Evolutionary conservation across 148 eudicot species (phyloP).

Genomic region (Vaccinium vitisidaea): DNA sequence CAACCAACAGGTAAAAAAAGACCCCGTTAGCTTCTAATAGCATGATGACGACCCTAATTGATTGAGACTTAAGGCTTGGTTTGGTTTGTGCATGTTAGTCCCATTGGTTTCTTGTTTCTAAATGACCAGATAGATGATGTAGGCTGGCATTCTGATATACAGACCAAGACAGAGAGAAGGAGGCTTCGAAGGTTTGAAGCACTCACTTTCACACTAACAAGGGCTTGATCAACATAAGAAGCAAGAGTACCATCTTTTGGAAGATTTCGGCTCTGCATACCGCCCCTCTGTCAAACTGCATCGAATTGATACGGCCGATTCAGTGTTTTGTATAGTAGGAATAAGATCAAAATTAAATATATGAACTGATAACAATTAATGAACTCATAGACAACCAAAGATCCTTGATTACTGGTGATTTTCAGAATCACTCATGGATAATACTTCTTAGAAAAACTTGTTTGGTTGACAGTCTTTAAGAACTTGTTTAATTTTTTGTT

Average conservation of each 20-base stretch:
- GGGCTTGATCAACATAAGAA: slow-evolving; percentile 8
- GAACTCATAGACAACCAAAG: background rate
- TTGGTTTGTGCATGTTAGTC: background rate
- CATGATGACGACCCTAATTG: background rate
- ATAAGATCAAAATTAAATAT: no score
- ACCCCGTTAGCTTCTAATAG: background rate
- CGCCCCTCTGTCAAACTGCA: background rate
- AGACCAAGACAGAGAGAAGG: background rate
- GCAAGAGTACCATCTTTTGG: slow-evolving; percentile 11
- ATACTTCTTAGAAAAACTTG: background rate
- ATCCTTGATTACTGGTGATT: no score
- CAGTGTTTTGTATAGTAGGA: background rate
- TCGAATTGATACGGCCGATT: no score
- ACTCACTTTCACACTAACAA: slow-evolving; percentile 1
- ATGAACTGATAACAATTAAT: background rate
- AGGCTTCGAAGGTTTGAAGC: slow-evolving; percentile 10
- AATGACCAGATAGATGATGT: background rate
- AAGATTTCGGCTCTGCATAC: background rate
- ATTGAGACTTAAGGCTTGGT: no score
- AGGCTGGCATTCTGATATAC: background rate
- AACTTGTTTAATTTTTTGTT: background rate
- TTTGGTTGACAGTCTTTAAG: background rate
- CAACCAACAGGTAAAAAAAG: background rate
- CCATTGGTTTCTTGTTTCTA: background rate
- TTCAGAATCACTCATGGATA: no score